Evolutionary conservation across 2,329 filamentous ascomycete species (phyloP).

Genomic region (Fusarium xyrophilum): DNA sequence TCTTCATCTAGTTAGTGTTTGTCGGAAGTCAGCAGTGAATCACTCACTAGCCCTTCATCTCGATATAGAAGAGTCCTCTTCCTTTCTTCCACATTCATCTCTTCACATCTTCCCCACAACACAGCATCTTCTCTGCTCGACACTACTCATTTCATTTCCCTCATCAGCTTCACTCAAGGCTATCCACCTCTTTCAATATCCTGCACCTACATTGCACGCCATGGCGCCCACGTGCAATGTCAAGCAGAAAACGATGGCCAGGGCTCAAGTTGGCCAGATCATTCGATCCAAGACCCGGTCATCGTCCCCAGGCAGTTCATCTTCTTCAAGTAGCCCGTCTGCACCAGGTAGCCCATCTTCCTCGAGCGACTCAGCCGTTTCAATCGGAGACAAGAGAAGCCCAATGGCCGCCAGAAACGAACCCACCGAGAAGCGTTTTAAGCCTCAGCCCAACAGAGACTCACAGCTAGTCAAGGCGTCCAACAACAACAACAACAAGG

Average conservation of each 20-base stretch:
- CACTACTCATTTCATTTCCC: not conserved
- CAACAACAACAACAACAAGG: not conserved
- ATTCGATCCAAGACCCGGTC: not conserved
- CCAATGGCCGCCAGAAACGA: not conserved
- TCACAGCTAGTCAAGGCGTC: not conserved
- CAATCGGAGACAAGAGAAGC: not conserved
- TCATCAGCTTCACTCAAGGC: not conserved
- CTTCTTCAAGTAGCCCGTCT: not conserved
- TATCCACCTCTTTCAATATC: not conserved
- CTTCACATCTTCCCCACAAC: not conserved
- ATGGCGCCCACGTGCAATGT: not conserved
- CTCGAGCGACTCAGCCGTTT: not conserved
- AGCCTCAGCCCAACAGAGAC: not conserved
- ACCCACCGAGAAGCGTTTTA: not conserved
- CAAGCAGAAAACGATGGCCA: not conserved
- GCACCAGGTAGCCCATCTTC: not conserved
- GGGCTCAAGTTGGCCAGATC: not conserved
- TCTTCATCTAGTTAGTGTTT: not conserved
- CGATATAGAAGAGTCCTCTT: not conserved
- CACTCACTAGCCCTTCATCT: not conserved
- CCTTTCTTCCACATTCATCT: not conserved
- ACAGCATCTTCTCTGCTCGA: not conserved
- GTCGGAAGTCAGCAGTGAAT: not conserved
- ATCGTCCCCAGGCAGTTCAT: not conserved
- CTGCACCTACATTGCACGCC: not conserved